Percentiles rank a stretch among this genome's conserved stretches.
phyloP scores from a whole-genome alignment of 1,139 yeast species.

The Debaryomyces fabryi region DNA sequence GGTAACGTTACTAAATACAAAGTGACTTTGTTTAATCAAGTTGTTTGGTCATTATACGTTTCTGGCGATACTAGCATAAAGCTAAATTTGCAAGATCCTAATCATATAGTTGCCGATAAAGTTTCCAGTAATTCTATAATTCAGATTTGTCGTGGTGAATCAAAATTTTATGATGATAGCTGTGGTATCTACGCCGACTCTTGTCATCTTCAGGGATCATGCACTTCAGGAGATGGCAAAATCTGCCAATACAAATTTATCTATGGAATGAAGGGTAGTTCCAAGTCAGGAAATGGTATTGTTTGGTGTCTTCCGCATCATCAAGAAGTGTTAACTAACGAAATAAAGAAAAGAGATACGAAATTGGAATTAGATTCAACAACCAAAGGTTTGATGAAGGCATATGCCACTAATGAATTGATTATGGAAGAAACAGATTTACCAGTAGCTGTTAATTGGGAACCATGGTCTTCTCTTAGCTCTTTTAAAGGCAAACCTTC shows the following conservation, averaged over 20 bases:
- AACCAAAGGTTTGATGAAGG: slow-evolving; percentile 67
- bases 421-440: slow-evolving; percentile 50
- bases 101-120: slow-evolving; percentile 50
- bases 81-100: slow-evolving; percentile 51
- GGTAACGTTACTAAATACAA: slow-evolving; percentile 30
- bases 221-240: slow-evolving; percentile 22
- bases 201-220: slow-evolving; percentile 26
- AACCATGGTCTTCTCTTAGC: slow-evolving; percentile 58
- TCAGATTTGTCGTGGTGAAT: slow-evolving; percentile 51
- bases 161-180: slow-evolving; percentile 51
- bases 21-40: slow-evolving; percentile 43
- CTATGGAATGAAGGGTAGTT: slow-evolving; percentile 33
- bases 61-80: slow-evolving; percentile 31
- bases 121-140: slow-evolving; percentile 33
- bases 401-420: slow-evolving; percentile 53
- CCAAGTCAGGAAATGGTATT: slow-evolving; percentile 34
- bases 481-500: slow-evolving; percentile 25
- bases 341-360: slow-evolving; percentile 25
- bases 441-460: slow-evolving; percentile 55
- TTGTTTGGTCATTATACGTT: slow-evolving; percentile 44
- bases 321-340: slow-evolving; percentile 43
- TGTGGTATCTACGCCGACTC: slow-evolving; percentile 42
- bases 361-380: slow-evolving; percentile 60
- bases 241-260: slow-evolving; percentile 33
- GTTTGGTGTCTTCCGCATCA: slow-evolving; percentile 72